Evolutionary conservation across 2,329 filamentous ascomycete species (phyloP).

Genomic region (Phialophora expanda): DNA sequence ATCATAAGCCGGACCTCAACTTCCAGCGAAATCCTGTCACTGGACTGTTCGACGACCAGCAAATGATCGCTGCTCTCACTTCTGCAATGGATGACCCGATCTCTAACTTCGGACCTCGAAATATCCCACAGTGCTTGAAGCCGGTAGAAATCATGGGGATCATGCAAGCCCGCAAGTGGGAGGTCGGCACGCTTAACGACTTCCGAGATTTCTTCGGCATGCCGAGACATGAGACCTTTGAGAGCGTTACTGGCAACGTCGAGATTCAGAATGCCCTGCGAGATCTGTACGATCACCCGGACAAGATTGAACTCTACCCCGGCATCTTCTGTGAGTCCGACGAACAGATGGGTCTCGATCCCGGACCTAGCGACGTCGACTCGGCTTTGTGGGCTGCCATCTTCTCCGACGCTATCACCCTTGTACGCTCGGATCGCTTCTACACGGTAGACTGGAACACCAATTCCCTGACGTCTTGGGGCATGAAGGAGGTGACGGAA

Average conservation of each 20-base stretch:
- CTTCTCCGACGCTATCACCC: conserved; percentile 10
- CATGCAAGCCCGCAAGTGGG: conserved; percentile 10
- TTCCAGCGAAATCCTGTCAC: conserved; percentile 4
- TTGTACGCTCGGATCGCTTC: conserved; percentile 6
- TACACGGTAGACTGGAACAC: conserved; percentile 9
- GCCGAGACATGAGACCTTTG: conserved; percentile 5
- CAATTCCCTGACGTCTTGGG: neutral
- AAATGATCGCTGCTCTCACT: conserved; percentile 1
- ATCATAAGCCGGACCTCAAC: neutral
- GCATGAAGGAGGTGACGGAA: conserved; percentile 4
- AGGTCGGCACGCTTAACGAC: conserved; percentile 1
- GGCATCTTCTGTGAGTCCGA: conserved; percentile 8
- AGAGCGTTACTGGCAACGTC: neutral
- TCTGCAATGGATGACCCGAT: conserved; percentile 7
- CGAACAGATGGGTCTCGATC: neutral
- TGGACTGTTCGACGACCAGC: conserved; percentile 1
- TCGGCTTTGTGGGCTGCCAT: conserved; percentile 6
- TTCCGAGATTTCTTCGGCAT: conserved; percentile 7
- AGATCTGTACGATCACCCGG: conserved; percentile 4
- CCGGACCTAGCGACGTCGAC: conserved; percentile 4
- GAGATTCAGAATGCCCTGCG: conserved; percentile 8
- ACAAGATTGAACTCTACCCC: conserved; percentile 8
- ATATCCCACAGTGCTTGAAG: neutral
- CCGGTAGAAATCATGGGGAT: conserved; percentile 4
- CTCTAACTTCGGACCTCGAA: conserved; percentile 7